Conservation (phyloP, 2,329 filamentous ascomycete genomes). For the Stagonosporopsis vannaccii region DNA sequence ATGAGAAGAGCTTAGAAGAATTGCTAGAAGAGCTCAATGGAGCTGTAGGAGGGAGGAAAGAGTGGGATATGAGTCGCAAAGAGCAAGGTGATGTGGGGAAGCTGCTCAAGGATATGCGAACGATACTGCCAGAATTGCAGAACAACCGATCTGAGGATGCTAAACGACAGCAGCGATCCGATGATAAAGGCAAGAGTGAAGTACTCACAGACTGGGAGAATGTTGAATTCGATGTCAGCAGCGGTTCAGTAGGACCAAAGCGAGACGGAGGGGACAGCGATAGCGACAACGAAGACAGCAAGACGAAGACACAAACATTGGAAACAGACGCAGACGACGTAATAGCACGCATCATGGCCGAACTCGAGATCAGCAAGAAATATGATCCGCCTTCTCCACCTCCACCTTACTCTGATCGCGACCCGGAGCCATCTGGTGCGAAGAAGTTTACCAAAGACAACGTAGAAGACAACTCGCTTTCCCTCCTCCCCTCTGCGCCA, state of each 20-base stretch:
- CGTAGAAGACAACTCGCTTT: constrained; percentile 24
- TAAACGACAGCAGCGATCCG: constrained; percentile 1
- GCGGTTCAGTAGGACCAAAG: constrained; percentile 25
- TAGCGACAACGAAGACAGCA: constrained; percentile 26
- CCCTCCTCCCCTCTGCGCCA: constrained; percentile 57
- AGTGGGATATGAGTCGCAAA: constrained; percentile 50
- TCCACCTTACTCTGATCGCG: constrained; percentile 23
- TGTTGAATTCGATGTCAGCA: constrained; percentile 41
- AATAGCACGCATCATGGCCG: constrained; percentile 55
- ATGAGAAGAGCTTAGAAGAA: constrained; percentile 57
- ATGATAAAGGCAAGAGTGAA: constrained; percentile 16
- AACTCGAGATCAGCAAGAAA: constrained; percentile 54
- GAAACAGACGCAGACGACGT: constrained; percentile 55
- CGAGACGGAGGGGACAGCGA: constrained; percentile 26
- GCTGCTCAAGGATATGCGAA: constrained; percentile 52
- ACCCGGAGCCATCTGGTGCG: not conserved
- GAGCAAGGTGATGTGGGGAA: constrained; percentile 53
- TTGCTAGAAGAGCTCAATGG: constrained; percentile 52
- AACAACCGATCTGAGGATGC: constrained; percentile 20
- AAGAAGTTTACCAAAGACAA: constrained; percentile 8
- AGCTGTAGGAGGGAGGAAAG: constrained; percentile 38
- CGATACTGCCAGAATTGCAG: constrained; percentile 47
- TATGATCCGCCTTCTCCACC: constrained; percentile 40
- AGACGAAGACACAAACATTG: constrained; percentile 38
- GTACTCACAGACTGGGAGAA: constrained; percentile 42